Conservation (phyloP, 2,329 filamentous ascomycete genomes). For the Coniella lustricola region DNA sequence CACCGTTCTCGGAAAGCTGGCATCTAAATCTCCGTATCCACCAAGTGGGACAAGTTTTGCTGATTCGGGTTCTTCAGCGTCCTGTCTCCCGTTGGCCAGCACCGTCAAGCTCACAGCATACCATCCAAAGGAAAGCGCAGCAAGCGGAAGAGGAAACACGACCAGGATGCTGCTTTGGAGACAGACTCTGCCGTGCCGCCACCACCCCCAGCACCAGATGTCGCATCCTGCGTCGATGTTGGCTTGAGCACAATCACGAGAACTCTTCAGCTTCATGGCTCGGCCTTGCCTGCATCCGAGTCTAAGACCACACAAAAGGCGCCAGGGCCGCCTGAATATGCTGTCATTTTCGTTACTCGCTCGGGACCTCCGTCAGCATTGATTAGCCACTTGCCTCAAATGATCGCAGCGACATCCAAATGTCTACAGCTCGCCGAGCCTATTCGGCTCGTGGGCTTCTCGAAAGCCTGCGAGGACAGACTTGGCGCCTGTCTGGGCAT, state of each 20-base stretch:
- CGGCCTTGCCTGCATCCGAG: not conserved
- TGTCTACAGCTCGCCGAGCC: slow-evolving; percentile 30
- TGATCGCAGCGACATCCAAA: slow-evolving; percentile 39
- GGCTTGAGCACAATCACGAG: slow-evolving; percentile 59
- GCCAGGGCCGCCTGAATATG: slow-evolving; percentile 29
- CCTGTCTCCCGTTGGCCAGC: slow-evolving; percentile 54
- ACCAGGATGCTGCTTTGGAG: slow-evolving; percentile 19
- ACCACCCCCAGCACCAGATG: slow-evolving; percentile 38
- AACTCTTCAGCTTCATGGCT: slow-evolving; percentile 41
- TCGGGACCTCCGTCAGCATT: slow-evolving; percentile 52
- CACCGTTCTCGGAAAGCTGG: slow-evolving; percentile 13
- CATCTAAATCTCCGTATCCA: not conserved
- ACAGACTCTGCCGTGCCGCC: slow-evolving; percentile 25
- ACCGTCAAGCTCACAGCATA: slow-evolving; percentile 46
- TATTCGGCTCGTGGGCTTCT: slow-evolving; percentile 56
- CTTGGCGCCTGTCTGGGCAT: slow-evolving; percentile 52
- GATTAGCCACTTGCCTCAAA: slow-evolving; percentile 50
- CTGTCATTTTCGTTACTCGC: slow-evolving; percentile 51
- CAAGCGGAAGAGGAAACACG: slow-evolving; percentile 40
- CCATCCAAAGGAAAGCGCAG: slow-evolving; percentile 56
- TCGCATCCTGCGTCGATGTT: slow-evolving; percentile 52
- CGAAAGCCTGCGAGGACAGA: slow-evolving; percentile 50
- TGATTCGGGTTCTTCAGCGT: slow-evolving; percentile 37
- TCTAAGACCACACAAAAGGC: not conserved
- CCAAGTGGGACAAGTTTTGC: not conserved